A percentile compares a stretch with the other conserved stretches of the same genome.
phyloP scores from a whole-genome alignment of 163 green algal genomes.

The Scenedesmus sp. region DNA sequence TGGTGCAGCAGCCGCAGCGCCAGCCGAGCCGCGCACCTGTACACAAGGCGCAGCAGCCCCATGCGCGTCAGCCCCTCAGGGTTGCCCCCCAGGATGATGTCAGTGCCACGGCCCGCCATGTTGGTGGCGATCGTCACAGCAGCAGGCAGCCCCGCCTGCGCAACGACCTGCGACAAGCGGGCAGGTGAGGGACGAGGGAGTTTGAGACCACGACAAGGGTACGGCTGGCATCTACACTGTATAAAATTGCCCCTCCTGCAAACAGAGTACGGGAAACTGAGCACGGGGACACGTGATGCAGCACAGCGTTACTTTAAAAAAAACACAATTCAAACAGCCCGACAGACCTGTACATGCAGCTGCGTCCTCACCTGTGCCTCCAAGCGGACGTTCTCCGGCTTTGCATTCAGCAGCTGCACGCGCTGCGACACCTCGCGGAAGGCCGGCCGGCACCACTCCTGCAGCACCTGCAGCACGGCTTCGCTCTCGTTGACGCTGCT shows the following conservation, averaged over 20 bases:
- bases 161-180: conserved; percentile 41
- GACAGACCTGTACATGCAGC: background rate
- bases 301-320: background rate
- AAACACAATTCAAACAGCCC: background rate
- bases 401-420: conserved; percentile 73
- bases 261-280: too few relatives aligned
- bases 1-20: too few relatives aligned
- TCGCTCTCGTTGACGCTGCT: conserved; percentile 87
- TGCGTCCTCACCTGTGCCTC: conserved; percentile 90
- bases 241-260: too few relatives aligned
- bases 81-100: conserved; percentile 91
- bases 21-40: too few relatives aligned
- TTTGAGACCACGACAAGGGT: too few relatives aligned
- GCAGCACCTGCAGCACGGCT: conserved; percentile 82
- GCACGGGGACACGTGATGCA: background rate
- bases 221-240: too few relatives aligned
- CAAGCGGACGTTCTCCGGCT: conserved; percentile 95
- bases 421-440: background rate
- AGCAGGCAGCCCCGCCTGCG: conserved; percentile 79
- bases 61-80: conserved; percentile 78
- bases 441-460: conserved; percentile 63
- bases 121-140: conserved; percentile 89
- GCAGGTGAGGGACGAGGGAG: too few relatives aligned
- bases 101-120: conserved; percentile 90
- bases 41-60: conserved; percentile 66